Evolutionary conservation across 1,139 yeast genomes (phyloP), one percentile per base, ranked within the genome.

Genomic region (Sugiyamaella grinbergsii): DNA sequence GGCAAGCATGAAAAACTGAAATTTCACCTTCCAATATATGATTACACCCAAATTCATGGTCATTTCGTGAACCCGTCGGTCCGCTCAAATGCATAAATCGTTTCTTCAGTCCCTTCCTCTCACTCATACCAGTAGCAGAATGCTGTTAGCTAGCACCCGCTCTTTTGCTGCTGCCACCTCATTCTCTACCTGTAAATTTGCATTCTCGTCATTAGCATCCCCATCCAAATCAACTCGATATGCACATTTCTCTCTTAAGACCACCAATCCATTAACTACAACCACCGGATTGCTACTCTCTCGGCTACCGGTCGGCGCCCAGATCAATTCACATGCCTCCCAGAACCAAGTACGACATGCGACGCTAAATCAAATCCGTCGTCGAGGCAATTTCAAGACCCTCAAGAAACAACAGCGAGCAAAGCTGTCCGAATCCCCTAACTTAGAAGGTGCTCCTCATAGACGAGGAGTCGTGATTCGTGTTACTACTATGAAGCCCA

Each of bases 401-500:
- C 54, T 64, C 38, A 63, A 64, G 47, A 69, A 68, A 58, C 60
- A 68, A 18, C 58, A 58, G 45, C 60, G 58, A 53, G 64, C 64
- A 13, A 80, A 64, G 89, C 89, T 31, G 77, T 80, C 61, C 81
- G 81, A 79, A 60, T 79, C 97, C 0, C 97, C 97, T 7, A 94
- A 88, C 71, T 78, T 93, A 57, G 83, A 83, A n/a, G 70, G 70
- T 13, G 80, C 84, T 59, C 98, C 98, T 1, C 86, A 89, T 65
- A 82, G 83, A 62, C 89, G 90, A 62, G 98, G 97, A 28, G 98
- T 93, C 3, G 95, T 93, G n/a, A 75, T 91, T 52, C 80, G 96
- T 67, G 96, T 91, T 23, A 87, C 91, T 93, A 87, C 90, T 56
- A 77, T 91, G 60, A 93, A 93, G 70, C 98, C 98, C 43, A 93